phyloP scores from a whole-genome alignment of 2,329 filamentous ascomycete species.

The Thielaviopsis punctulata region DNA sequence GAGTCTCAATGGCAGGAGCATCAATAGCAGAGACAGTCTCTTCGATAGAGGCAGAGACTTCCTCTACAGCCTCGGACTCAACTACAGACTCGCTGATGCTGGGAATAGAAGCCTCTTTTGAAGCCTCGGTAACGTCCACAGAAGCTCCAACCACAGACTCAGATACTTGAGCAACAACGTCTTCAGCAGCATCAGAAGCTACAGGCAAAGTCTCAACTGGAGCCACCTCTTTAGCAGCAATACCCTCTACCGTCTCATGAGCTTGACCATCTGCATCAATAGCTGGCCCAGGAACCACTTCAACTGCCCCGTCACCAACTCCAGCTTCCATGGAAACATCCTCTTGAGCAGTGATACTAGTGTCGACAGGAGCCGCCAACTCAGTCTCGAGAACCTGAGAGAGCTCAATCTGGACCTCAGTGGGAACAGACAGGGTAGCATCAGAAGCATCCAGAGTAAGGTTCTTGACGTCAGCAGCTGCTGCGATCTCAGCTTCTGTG shows the following conservation, averaged over 20 bases:
- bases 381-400: neutral
- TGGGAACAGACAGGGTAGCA: neutral
- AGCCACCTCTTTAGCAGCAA: neutral
- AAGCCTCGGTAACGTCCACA: no score
- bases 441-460: neutral
- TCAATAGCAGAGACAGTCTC: neutral
- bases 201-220: neutral
- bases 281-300: neutral
- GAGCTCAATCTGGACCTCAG: neutral
- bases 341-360: neutral
- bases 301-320: neutral
- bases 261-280: neutral
- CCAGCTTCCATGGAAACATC: neutral
- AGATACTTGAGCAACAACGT: constrained; percentile 5
- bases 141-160: constrained; percentile 3
- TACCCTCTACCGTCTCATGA: neutral
- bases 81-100: constrained; percentile 5
- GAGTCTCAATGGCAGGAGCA: neutral
- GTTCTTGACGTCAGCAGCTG: neutral
- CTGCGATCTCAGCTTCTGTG: neutral
- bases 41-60: constrained; percentile 3
- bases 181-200: constrained; percentile 5
- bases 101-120: no score
- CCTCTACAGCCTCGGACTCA: constrained; percentile 11
- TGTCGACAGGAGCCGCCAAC: neutral